Base-by-base conservation (phyloP, 805 yeast species). In the Starmerella potacharoeniae region DNA sequence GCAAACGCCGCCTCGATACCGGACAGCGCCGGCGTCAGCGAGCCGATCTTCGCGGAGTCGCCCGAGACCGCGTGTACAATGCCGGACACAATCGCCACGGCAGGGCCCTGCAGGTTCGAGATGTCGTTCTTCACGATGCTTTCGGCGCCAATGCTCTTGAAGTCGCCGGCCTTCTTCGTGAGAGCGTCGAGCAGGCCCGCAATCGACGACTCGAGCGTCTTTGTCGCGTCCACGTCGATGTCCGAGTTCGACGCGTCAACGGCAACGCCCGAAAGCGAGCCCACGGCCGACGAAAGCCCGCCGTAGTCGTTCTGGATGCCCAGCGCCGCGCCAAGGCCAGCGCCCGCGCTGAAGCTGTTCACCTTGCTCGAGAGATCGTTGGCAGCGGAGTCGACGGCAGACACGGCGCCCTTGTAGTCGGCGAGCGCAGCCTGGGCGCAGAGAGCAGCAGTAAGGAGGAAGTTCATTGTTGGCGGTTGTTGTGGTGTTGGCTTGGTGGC, bases 271-370 rank as follows among this genome's bases (percentile, higher is more conserved):
- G 52, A 39, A 6, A 62, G 58, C 37, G 56, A 47, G 28, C 30
- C 49, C 33, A 64, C 55, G 39, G 63, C 65, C 16, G 35, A 13
- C 42, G 59, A 55, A 37, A 66, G 52, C 11, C 58, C 50, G 6
- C 57, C 57, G 60, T 55, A 64, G 51, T 55, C 46, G 46, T 52
- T 45, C 65, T 66, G 69, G 55, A 66, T 66, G 43, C 53, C 60
- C 17, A 66, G 63, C 16, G 69, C 69, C 40, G 65, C 69, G 13
- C 31, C 29, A 14, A 66, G 55, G 40, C 51, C 51, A 10, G 10
- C 51, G 10, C 16, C n/a, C 6, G 49, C 14, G 11, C 16, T 28
- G 28, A 22, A 48, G 28, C 51, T 39, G 13, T 36, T 16, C 13
- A 48, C 43, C 43, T 29, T 36, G 51, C 22, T 48, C 22, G 34